Evolutionary conservation across 352 stramenopile species (phyloP).

Genomic region (Plasmopara viticola): DNA sequence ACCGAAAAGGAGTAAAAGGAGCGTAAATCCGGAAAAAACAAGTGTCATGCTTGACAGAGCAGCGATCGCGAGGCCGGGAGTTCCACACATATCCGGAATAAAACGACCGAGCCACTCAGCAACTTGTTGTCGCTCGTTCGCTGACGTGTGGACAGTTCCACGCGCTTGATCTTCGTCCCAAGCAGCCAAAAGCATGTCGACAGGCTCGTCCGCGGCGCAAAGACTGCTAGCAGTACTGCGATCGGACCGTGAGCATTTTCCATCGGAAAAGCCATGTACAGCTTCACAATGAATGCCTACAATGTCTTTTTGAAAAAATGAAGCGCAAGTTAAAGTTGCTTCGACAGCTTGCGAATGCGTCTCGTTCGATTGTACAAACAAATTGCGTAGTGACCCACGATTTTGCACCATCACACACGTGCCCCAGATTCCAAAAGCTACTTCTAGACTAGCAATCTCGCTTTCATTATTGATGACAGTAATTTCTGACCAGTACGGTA

Average conservation of each 20-base stretch:
- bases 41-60: conserved; percentile 24
- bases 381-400: conserved; percentile 14
- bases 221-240: conserved; percentile 22
- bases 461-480: conserved; percentile 11
- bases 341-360: conserved; percentile 8
- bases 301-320: conserved; percentile 27
- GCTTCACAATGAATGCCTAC: conserved; percentile 28
- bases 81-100: conserved; percentile 35
- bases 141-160: conserved; percentile 13
- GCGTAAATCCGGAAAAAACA: conserved; percentile 15
- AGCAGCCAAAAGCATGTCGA: conserved; percentile 28
- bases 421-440: conserved; percentile 49
- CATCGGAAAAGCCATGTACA: conserved; percentile 19
- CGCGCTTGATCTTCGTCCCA: conserved; percentile 27
- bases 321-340: conserved; percentile 38
- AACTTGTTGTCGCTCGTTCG: conserved; percentile 13
- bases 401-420: conserved; percentile 45
- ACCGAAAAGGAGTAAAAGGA: conserved; percentile 32
- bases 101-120: conserved; percentile 33
- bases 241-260: conserved; percentile 19
- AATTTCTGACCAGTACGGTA: conserved; percentile 55
- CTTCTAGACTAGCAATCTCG: conserved; percentile 25
- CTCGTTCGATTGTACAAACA: conserved; percentile 11
- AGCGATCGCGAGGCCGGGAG: conserved; percentile 25
- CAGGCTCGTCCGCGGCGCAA: conserved; percentile 22